Conservation (phyloP, 1,284 basidiomycete genomes). For the Tilletia setariae region DNA sequence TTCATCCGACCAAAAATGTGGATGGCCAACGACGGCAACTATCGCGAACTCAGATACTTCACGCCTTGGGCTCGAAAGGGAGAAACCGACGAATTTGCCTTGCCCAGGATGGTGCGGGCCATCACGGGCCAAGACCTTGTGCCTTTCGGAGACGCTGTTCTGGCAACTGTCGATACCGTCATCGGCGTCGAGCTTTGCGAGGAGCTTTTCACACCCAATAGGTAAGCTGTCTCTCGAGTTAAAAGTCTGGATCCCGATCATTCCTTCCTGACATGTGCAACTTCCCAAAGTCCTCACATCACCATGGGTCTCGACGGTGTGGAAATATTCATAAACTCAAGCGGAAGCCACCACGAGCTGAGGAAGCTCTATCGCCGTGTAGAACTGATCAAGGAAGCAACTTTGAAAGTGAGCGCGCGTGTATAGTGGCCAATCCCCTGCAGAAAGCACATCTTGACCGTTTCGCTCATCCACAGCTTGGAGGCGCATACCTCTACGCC, state of each 20-base stretch:
- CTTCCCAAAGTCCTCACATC: constrained; percentile 75
- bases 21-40: constrained; percentile 98
- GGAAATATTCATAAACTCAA: constrained; percentile 97
- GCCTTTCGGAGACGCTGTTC: constrained; percentile 89
- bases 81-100: constrained; percentile 80
- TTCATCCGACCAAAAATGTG: constrained; percentile 98
- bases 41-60: constrained; percentile 92
- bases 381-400: constrained; percentile 94
- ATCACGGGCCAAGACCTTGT: constrained; percentile 91
- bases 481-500: constrained; percentile 93
- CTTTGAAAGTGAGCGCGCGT: constrained; percentile 69
- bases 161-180: constrained; percentile 90
- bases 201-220: constrained; percentile 92
- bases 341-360: constrained; percentile 93
- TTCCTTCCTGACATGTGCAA: constrained; percentile 21
- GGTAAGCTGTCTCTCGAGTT: constrained; percentile 58
- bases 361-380: constrained; percentile 86
- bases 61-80: constrained; percentile 89
- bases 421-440: no score
- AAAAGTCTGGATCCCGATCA: not conserved
- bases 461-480: constrained; percentile 63
- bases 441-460: no score
- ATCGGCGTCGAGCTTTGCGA: constrained; percentile 95
- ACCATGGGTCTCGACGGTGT: constrained; percentile 95
- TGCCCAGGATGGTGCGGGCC: constrained; percentile 79